Conservation (phyloP, 2,329 filamentous ascomycete species). For the Fusarium siculi region DNA sequence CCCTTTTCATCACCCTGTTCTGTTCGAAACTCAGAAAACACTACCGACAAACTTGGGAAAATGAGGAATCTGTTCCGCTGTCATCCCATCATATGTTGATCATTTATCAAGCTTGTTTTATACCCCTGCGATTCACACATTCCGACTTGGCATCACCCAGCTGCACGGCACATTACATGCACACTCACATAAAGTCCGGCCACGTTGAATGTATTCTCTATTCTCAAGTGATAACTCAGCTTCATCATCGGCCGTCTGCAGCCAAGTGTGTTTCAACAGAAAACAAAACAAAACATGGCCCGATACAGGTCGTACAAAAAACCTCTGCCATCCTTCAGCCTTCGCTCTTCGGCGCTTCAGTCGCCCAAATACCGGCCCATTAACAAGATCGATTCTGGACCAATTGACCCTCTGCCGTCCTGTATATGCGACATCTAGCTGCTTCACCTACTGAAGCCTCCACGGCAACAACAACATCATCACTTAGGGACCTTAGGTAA, state of each 20-base stretch:
- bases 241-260: not conserved
- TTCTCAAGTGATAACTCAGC: not conserved
- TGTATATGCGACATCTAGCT: not conserved
- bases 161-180: not conserved
- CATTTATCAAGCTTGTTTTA: not conserved
- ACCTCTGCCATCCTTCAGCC: not conserved
- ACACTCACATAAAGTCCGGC: not conserved
- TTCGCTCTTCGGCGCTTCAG: constrained; percentile 12
- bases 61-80: constrained; percentile 31
- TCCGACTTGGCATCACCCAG: not conserved
- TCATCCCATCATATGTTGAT: constrained; percentile 29
- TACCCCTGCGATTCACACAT: not conserved
- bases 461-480: not conserved
- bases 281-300: constrained; percentile 5
- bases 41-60: not conserved
- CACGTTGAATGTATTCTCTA: not conserved
- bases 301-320: not conserved
- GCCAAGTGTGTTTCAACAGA: not conserved
- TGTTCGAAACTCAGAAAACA: not conserved
- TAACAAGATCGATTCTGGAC: not conserved
- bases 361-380: not conserved
- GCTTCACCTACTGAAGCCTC: not conserved
- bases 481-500: not conserved
- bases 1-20: not conserved
- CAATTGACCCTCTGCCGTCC: not conserved